Evolutionary conservation across 2,329 filamentous ascomycete species (phyloP).

Genomic region (Esteya vermicola): DNA sequence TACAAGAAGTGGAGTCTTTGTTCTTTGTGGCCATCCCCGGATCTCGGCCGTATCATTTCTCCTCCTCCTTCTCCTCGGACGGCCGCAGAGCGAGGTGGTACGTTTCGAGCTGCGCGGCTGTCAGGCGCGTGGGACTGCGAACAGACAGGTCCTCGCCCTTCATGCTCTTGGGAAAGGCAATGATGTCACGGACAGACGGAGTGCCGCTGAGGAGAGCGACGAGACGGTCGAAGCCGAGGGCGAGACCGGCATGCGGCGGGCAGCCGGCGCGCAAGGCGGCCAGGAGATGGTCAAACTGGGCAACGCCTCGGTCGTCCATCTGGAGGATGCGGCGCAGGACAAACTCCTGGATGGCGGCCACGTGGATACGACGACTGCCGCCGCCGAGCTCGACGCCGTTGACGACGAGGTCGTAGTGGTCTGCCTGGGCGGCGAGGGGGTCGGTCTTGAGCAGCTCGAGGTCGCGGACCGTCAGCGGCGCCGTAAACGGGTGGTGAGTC

Average conservation of each 20-base stretch:
- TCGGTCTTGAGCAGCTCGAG: slow-evolving; percentile 59
- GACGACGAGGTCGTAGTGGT: slow-evolving; percentile 91
- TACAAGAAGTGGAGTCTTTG: too few relatives aligned
- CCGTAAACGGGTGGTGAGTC: slow-evolving; percentile 93
- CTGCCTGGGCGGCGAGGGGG: slow-evolving; percentile 60
- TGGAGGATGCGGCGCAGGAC: slow-evolving; percentile 72
- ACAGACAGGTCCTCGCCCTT: slow-evolving; percentile 80
- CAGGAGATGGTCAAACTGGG: slow-evolving; percentile 73
- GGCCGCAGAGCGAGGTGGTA: slow-evolving; percentile 25
- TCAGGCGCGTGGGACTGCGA: slow-evolving; percentile 58
- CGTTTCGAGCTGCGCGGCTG: slow-evolving; percentile 34
- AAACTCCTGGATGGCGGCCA: slow-evolving; percentile 67
- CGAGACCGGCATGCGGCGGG: slow-evolving; percentile 88
- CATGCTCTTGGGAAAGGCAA: slow-evolving; percentile 91
- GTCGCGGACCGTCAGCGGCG: slow-evolving; percentile 58
- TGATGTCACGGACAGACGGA: slow-evolving; percentile 76
- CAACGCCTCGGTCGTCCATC: slow-evolving; percentile 58
- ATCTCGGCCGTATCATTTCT: too few relatives aligned
- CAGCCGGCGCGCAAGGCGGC: slow-evolving; percentile 73
- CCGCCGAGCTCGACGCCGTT: slow-evolving; percentile 93
- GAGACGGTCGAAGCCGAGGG: slow-evolving; percentile 80
- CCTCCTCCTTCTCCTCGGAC: not conserved
- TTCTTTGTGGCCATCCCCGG: too few relatives aligned
- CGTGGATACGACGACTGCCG: slow-evolving; percentile 84
- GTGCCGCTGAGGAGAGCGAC: slow-evolving; percentile 66